Base-by-base conservation (phyloP, 441 rosid genomes). In the Euphorbia celastroides region DNA sequence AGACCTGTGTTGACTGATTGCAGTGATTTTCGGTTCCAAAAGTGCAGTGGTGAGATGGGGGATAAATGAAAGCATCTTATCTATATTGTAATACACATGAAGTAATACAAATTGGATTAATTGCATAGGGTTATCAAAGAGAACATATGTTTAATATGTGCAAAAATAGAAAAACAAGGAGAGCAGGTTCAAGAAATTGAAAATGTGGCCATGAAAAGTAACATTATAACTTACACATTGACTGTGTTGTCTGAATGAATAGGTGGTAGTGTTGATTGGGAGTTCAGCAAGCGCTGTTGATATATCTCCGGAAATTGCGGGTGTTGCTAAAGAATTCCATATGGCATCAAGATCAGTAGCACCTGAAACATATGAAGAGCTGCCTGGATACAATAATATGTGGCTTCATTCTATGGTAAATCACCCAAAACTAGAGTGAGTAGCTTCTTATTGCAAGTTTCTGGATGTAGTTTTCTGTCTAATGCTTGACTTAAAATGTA, bases 351-450 rank as follows among this genome's bases (percentile, higher is more conserved):
- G 96, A 66, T 79, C 88, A 6, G 78, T 78, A 62, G 70, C 74
- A 5, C 78, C 74, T 25, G 87, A 77, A 60, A 79, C 83, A 1
- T 84, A 32, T 63, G 77, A 73, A 38, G 72, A 76, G 51, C 78
- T 50, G 50, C 52, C 77, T 0, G 83, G 85, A 34, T 72, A 71
- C 59, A 65, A 65, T 69, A 85, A 87, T 68, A 41, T 87, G 38
- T 84, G 92, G 88, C 64, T 78, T 65, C 94, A 88, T 75, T 84
- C 97, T 11, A 84, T 84, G 93, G 98, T 90, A 79, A 65, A 42
- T 30, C n/a, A 41, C 38, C 13, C 28, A 28, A 7, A 19, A 62
- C 36, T 4, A 34, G 62, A 66, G 7, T 19, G 10, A 17, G 41
- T 13, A 5, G 36, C 42, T 36, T 51, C 52, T 38, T 2, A 23